Base-by-base conservation (phyloP, 2,329 filamentous ascomycete species). In the Aspergillus sp. region DNA sequence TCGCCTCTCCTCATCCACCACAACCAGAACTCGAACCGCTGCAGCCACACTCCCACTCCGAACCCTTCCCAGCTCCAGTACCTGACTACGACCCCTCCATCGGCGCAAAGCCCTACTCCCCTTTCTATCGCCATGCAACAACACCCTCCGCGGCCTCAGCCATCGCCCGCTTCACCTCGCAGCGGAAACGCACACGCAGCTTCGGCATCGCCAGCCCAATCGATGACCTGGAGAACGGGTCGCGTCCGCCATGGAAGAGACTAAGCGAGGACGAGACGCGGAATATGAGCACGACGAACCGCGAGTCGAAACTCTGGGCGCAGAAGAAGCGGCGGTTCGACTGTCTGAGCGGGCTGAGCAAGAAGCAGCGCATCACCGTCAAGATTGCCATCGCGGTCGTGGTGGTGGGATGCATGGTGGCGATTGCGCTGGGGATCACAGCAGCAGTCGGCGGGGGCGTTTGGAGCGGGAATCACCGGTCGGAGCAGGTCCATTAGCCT, bases 391-490 rank as follows among this genome's bases (percentile, higher is more conserved):
- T 80, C 51, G 78, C 75, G 0, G 51, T 79, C n/a, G 56, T 78
- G 12, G 71, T 76, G 7, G 61, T 79, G 19, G 77, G 77, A 5
- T 69, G 68, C 15, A 77, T 77, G 70, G 73, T 79, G 17, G 78
- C 73, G 5, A 73, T 80, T 57, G 78, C 76, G 9, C 61, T 80
- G 58, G 77, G 78, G 3, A 77, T 80, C 56, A 76, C 75, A 2
- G 70, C 70, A 20, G 75, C 75, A 2, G 75, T 79, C 1, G 74
- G 75, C 30, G 77, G 75, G n/a, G 73, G 75, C 5, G 73, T 78
- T 4, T 80, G 76, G 73, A 76, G 70, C 58, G 71, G 64, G 9
- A 68, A 70, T 58, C 64, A 73, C 17, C 63, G 69, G 34, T 66
- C 71, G 20, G 65, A 65, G 22, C 48, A 64, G 1, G 66, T 75